These are phyloP conservation scores for Magnusiomyces clavatus DNA, from an alignment of 1,139 yeast genomes.

Conservation along the genomic window DNA sequence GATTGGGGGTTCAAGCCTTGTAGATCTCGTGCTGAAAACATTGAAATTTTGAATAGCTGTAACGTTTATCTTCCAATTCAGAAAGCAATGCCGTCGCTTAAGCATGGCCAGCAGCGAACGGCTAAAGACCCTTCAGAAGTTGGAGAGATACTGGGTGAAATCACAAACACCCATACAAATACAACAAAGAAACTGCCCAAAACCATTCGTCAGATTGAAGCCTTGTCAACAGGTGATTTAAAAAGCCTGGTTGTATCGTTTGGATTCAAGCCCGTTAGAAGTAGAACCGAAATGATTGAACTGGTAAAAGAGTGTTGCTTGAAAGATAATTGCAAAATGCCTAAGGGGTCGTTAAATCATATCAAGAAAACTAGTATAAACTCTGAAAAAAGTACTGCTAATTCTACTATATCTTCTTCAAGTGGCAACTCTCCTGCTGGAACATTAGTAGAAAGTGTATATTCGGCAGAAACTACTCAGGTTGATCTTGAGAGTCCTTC, in stretches of 20 bases:
- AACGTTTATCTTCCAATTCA: constrained; percentile 3
- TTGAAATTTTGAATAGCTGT: constrained; percentile 10
- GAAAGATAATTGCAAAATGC: not conserved
- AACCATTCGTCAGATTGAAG: not conserved
- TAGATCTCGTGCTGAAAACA: constrained; percentile 6
- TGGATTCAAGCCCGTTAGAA: constrained; percentile 6
- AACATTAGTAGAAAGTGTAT: not conserved
- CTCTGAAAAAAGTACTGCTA: not conserved
- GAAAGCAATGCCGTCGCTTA: not conserved
- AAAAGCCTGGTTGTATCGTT: not conserved
- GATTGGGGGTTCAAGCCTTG: constrained; percentile 13
- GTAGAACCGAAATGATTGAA: constrained; percentile 6
- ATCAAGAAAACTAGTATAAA: not conserved
- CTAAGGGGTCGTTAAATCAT: no score
- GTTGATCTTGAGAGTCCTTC: not conserved
- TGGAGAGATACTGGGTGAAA: not conserved
- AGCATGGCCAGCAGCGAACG: not conserved
- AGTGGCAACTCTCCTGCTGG: not conserved
- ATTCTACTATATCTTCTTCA: not conserved
- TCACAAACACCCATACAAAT: not conserved
- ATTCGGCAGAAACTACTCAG: not conserved
- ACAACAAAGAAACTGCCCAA: not conserved
- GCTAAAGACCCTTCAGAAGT: not conserved
- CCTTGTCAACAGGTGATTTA: constrained; percentile 7
- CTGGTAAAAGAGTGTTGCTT: not conserved